A percentile compares a stretch with the other conserved stretches of the same genome.
Conservation (phyloP, 2,329 filamentous ascomycete genomes). For the Nigrospora sphaerica region DNA sequence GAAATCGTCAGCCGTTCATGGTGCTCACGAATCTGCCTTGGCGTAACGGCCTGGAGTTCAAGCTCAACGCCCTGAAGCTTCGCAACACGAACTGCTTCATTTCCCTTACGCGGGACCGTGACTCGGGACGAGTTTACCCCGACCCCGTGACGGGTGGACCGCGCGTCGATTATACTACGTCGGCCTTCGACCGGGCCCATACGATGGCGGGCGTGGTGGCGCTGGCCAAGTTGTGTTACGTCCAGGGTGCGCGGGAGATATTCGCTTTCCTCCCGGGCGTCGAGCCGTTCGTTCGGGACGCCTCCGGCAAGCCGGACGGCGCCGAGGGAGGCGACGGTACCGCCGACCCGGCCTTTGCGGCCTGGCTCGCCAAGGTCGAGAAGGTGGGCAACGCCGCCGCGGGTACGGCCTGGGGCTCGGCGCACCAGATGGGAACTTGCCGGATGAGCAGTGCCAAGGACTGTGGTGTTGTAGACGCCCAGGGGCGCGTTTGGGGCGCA, state of each 20-base stretch:
- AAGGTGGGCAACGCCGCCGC: conserved; percentile 42
- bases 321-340: conserved; percentile 26
- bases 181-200: conserved; percentile 64
- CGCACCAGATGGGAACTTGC: conserved; percentile 76
- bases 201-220: conserved; percentile 66
- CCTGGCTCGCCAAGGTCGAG: conserved; percentile 50
- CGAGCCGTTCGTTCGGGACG: conserved; percentile 48
- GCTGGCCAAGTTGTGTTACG: conserved; percentile 68
- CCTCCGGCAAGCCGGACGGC: conserved; percentile 9
- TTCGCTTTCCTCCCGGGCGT: conserved; percentile 56
- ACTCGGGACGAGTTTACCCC: conserved; percentile 65
- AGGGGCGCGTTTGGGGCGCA: conserved; percentile 58
- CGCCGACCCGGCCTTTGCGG: conserved; percentile 51
- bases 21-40: conserved; percentile 60
- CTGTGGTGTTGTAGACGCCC: conserved; percentile 50
- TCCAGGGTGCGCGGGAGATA: conserved; percentile 76
- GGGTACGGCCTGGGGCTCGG: conserved; percentile 53
- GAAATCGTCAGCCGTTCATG: conserved; percentile 48
- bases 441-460: conserved; percentile 54
- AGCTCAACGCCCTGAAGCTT: conserved; percentile 62
- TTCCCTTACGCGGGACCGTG: conserved; percentile 66
- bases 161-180: conserved; percentile 63
- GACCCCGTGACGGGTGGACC: conserved; percentile 61
- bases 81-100: conserved; percentile 68
- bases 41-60: conserved; percentile 62